A percentile compares a stretch with the other conserved stretches of the same genome.
These are phyloP conservation scores for Cordyceps cateniannulata DNA, from an alignment of 2,329 filamentous ascomycete genomes.

Conservation along the genomic window DNA sequence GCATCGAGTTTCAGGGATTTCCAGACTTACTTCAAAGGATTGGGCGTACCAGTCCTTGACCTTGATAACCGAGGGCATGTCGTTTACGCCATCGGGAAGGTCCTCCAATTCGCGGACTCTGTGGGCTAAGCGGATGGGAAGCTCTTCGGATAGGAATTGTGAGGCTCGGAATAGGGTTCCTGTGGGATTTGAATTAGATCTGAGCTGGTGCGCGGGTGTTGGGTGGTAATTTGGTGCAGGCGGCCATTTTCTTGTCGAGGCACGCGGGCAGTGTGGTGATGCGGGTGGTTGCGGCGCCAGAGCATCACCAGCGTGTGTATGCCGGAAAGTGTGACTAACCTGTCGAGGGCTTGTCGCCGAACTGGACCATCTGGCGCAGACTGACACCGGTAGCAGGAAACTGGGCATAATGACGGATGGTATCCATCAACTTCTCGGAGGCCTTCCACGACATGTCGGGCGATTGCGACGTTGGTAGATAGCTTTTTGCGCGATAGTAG, in stretches of 20 bases:
- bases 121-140: conserved; percentile 93
- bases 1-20: not conserved
- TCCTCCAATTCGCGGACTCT: conserved; percentile 90
- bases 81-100: conserved; percentile 89
- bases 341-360: conserved; percentile 86
- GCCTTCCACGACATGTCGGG: conserved; percentile 83
- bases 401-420: conserved; percentile 93
- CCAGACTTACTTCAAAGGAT: conserved; percentile 79
- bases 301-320: conserved; percentile 76
- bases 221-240: not conserved
- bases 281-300: conserved; percentile 35
- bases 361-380: conserved; percentile 98
- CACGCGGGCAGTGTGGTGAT: conserved; percentile 4
- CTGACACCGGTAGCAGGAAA: conserved; percentile 96
- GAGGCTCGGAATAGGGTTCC: conserved; percentile 95
- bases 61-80: conserved; percentile 93
- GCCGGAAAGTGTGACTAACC: conserved; percentile 47
- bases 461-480: conserved; percentile 5
- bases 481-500: conserved; percentile 9
- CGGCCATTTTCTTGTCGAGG: not conserved
- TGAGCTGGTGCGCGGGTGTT: not conserved
- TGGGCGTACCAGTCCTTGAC: conserved; percentile 99
- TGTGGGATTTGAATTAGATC: conserved; percentile 27
- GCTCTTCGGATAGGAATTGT: conserved; percentile 96
- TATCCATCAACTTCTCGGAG: conserved; percentile 86